Evolutionary conservation across 1,284 basidiomycete genomes (phyloP).

Genomic region (Apiotrichum porosum): DNA sequence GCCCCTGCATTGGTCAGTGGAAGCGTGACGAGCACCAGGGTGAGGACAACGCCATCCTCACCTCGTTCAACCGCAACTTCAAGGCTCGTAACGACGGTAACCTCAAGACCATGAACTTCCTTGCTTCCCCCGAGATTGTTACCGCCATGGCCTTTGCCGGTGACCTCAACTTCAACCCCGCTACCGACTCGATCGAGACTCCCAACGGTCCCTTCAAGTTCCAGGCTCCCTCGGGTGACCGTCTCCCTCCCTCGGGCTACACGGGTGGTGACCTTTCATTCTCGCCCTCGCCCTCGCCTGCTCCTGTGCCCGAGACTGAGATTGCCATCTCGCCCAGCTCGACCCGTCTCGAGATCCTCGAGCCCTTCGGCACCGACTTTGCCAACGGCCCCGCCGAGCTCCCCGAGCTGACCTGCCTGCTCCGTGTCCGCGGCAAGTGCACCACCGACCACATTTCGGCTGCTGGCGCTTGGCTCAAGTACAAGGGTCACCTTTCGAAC

Average conservation of each 20-base stretch:
- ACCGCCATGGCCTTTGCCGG: slow-evolving; percentile 98
- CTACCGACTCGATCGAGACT: slow-evolving; percentile 71
- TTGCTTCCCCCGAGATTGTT: slow-evolving; percentile 94
- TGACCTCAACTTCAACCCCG: slow-evolving; percentile 86
- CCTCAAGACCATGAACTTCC: slow-evolving; percentile 78
- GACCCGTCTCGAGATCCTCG: slow-evolving; percentile 77
- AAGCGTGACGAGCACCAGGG: slow-evolving; percentile 84
- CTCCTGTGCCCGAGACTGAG: slow-evolving; percentile 69
- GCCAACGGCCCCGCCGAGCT: slow-evolving; percentile 64
- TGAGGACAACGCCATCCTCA: slow-evolving; percentile 93
- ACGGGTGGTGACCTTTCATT: slow-evolving; percentile 69
- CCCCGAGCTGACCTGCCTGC: slow-evolving; percentile 71
- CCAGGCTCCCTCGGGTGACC: slow-evolving; percentile 72
- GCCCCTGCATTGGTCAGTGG: slow-evolving; percentile 99
- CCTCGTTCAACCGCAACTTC: slow-evolving; percentile 97
- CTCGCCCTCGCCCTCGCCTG: slow-evolving; percentile 72
- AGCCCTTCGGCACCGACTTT: slow-evolving; percentile 83
- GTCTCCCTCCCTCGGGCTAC: slow-evolving; percentile 81
- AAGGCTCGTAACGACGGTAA: slow-evolving; percentile 98
- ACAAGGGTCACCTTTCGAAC: slow-evolving; percentile 88
- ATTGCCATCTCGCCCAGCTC: slow-evolving; percentile 76
- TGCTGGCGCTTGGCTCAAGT: slow-evolving; percentile 96
- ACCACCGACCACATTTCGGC: slow-evolving; percentile 98
- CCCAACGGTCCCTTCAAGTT: slow-evolving; percentile 84
- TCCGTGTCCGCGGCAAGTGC: slow-evolving; percentile 93